phyloP scores from a whole-genome alignment of 768 basidiomycete genomes.

The Candolleomyces eurysporus region DNA sequence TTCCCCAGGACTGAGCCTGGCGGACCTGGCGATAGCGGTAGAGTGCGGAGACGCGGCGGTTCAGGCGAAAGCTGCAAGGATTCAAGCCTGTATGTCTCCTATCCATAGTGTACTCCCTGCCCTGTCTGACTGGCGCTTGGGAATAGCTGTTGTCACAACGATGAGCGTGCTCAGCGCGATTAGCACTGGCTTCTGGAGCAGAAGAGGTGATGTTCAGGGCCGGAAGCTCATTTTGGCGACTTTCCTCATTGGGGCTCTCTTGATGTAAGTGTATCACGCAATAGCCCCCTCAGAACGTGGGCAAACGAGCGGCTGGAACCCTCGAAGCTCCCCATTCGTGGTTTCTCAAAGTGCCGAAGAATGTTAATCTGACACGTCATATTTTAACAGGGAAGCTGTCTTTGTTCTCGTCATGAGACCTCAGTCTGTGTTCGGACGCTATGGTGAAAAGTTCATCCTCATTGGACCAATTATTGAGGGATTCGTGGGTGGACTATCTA shows the following conservation, averaged over 20 bases:
- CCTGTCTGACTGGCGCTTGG: slow-evolving; percentile 1
- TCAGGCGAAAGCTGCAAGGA: slow-evolving; percentile 64
- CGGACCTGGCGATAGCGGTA: slow-evolving; percentile 13
- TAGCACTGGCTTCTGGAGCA: slow-evolving; percentile 87
- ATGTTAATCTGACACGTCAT: too few species aligned
- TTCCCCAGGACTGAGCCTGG: slow-evolving; percentile 15
- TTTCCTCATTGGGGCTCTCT: slow-evolving; percentile 65
- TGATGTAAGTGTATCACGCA: slow-evolving; percentile 51
- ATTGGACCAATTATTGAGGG: slow-evolving; percentile 81
- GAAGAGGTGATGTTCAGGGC: slow-evolving; percentile 72
- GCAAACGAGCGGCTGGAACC: too few species aligned
- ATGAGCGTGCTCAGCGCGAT: slow-evolving; percentile 80
- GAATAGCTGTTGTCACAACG: slow-evolving; percentile 61
- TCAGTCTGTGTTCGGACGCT: slow-evolving; percentile 37
- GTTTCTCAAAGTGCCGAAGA: too few species aligned
- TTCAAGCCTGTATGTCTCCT: slow-evolving; percentile 56
- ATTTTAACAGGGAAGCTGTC: slow-evolving; percentile 59
- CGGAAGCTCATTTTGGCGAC: slow-evolving; percentile 71
- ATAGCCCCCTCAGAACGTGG: slow-evolving; percentile 5
- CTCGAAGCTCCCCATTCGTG: too few species aligned
- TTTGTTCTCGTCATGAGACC: slow-evolving; percentile 78
- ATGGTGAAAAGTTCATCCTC: slow-evolving; percentile 74
- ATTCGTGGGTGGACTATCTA: slow-evolving; percentile 65
- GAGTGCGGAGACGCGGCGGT: slow-evolving; percentile 49
- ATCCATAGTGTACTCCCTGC: background rate